These are phyloP conservation scores for Cordyceps javanica DNA, from an alignment of 2,329 filamentous ascomycete species.

Conservation along the genomic window DNA sequence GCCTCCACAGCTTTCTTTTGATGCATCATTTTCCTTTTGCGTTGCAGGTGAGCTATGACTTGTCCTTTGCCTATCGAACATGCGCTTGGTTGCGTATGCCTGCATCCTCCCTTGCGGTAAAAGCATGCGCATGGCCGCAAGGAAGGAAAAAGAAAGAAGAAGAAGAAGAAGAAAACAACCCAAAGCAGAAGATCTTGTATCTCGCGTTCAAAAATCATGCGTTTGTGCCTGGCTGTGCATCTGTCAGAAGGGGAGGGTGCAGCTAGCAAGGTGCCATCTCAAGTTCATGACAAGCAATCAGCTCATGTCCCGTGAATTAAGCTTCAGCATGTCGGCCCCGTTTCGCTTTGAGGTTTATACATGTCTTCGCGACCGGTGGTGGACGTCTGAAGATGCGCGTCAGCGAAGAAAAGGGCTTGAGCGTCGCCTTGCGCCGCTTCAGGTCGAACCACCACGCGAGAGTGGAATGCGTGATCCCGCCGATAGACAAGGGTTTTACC, in stretches of 20 bases:
- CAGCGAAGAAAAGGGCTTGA: background rate
- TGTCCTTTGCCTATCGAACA: too few relatives aligned
- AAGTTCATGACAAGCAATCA: background rate
- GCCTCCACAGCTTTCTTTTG: constrained; percentile 1
- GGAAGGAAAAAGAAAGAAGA: background rate
- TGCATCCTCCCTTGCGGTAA: background rate
- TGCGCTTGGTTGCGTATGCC: too few relatives aligned
- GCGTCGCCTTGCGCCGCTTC: background rate
- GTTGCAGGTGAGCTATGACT: too few relatives aligned
- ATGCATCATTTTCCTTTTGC: background rate
- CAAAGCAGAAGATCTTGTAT: too few relatives aligned
- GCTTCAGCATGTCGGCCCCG: background rate
- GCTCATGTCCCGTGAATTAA: background rate
- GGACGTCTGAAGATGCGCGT: background rate
- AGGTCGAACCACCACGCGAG: background rate
- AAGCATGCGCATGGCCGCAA: background rate
- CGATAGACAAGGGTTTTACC: constrained; percentile 4
- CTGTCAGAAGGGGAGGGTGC: constrained; percentile 4
- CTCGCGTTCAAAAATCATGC: background rate
- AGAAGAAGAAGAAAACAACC: too few relatives aligned
- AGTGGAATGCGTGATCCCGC: background rate
- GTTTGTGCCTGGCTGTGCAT: background rate
- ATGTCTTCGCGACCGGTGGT: background rate
- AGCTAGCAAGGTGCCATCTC: background rate
- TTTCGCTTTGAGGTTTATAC: background rate